Base-by-base conservation (phyloP, 306 rosid genomes). In the Sphenostylis stenocarpa region DNA sequence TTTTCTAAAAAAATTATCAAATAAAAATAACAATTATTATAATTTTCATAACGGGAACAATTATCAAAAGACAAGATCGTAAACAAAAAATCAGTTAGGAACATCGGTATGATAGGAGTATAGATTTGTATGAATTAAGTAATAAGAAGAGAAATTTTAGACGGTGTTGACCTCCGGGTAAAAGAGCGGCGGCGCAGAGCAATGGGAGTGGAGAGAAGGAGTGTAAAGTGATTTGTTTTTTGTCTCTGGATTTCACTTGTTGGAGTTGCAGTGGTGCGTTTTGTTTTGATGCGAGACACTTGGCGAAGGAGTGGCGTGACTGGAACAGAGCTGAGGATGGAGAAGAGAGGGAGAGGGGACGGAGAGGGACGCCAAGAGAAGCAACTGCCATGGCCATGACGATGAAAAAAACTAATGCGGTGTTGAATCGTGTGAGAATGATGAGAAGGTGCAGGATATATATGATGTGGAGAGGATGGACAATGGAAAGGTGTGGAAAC, bases 131-230 rank as follows among this genome's bases (percentile, higher is more conserved):
- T 7, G 12, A 55, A 0, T 41, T 11, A 53, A 7, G 21, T 7
- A 34, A 23, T 7, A 26, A 73, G 33, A 6, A 20, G 1, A 34
- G 51, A 53, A 1, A 0, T 12, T 20, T 20, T 71, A 3, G 61
- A 4, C 36, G 7, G 63, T 0, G 16, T 5, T 1, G 76, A 94
- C 98, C 96, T 85, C 97, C 98, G 7, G 98, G 96, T 52, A 94
- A 20, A 56, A 86, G 88, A 74, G 92, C 80, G 76, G 91, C 96
- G 24, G 88, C 68, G 61, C 73, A 77, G 15, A 94, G 67, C 28
- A 92, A 83, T 66, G 97, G 93, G 78, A 94, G 58, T 10, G 96
- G 95, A 70, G 87, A 80, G 78, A 91, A 77, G 47, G 97, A 92
- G 72, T 80, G 85, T 73, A 94, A 67, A 49, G 73, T 72, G 61